phyloP scores from a whole-genome alignment of 257 asterid genomes.

The Scutellaria galericulata region DNA sequence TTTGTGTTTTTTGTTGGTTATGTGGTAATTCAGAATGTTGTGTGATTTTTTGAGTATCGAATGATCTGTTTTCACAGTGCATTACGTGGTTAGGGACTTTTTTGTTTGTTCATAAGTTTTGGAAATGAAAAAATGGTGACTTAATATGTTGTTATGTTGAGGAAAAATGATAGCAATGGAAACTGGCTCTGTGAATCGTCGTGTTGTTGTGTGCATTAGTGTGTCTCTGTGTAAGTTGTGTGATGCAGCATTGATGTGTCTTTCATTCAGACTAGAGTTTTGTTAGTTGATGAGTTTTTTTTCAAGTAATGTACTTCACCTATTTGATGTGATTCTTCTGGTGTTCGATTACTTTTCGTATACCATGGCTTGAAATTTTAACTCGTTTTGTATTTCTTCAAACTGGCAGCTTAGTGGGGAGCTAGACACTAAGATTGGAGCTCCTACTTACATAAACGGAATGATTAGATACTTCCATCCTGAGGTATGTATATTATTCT shows the following conservation, averaged over 20 bases:
- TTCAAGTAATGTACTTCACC: background rate
- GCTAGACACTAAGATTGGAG: slow-evolving; percentile 78
- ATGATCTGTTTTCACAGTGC: background rate
- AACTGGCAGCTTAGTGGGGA: slow-evolving; percentile 75
- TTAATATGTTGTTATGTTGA: slow-evolving; percentile 12
- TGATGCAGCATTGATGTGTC: background rate
- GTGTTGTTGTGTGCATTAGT: background rate
- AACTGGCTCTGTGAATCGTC: background rate
- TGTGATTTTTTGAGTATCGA: background rate
- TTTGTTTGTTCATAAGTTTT: background rate
- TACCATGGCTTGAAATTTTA: slow-evolving; percentile 15
- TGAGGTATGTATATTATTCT: slow-evolving; percentile 44
- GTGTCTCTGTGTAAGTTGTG: background rate
- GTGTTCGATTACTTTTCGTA: background rate
- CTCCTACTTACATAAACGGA: slow-evolving; percentile 61
- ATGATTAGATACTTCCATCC: slow-evolving; percentile 77
- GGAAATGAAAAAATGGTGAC: background rate
- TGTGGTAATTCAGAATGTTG: background rate
- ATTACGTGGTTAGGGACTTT: background rate
- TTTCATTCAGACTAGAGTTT: background rate
- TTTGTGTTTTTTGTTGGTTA: background rate
- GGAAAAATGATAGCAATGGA: background rate
- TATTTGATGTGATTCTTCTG: slow-evolving; percentile 19
- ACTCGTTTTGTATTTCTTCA: slow-evolving; percentile 22
- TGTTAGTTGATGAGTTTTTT: background rate